These are phyloP conservation scores for Populus hybrid DNA, from an alignment of 441 rosid genomes.

Conservation along the genomic window DNA sequence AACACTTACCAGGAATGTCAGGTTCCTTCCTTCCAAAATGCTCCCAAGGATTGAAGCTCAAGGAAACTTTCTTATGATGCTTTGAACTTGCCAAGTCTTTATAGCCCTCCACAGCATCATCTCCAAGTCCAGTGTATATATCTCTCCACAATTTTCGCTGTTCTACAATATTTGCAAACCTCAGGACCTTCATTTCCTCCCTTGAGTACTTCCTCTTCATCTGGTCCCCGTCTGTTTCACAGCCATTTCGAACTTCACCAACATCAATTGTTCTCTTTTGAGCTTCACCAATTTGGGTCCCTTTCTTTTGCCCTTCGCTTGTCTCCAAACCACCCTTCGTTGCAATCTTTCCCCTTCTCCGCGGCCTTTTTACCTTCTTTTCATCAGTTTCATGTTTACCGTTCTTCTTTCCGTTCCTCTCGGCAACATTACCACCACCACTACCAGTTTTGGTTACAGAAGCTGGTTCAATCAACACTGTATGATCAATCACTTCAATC, in stretches of 20 bases:
- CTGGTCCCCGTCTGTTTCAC: constrained; percentile 22
- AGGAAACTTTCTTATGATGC: constrained; percentile 34
- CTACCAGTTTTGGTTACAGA: constrained; percentile 28
- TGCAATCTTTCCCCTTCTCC: constrained; percentile 36
- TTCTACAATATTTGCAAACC: constrained; percentile 49
- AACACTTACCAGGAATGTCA: constrained; percentile 46
- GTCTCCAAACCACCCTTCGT: constrained; percentile 24
- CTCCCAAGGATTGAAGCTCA: constrained; percentile 27
- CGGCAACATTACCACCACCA: constrained; percentile 14
- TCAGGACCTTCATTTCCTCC: constrained; percentile 63
- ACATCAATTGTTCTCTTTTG: constrained; percentile 3
- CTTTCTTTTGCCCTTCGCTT: constrained; percentile 16
- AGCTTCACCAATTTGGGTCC: constrained; percentile 16
- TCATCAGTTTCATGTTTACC: constrained; percentile 34
- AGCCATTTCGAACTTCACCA: constrained; percentile 13
- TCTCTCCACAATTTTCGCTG: constrained; percentile 64
- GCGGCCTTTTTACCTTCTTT: constrained; percentile 35
- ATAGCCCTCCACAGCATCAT: constrained; percentile 48
- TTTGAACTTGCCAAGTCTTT: constrained; percentile 40
- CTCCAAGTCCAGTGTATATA: constrained; percentile 48
- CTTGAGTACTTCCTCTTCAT: constrained; percentile 44
- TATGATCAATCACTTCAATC: constrained; percentile 62
- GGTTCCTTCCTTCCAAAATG: constrained; percentile 29
- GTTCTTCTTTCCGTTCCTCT: constrained; percentile 27
- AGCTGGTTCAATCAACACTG: constrained; percentile 52